Evolutionary conservation across 1,284 basidiomycete species (phyloP).

Genomic region (Anthracocystis panici-leucophaei): DNA sequence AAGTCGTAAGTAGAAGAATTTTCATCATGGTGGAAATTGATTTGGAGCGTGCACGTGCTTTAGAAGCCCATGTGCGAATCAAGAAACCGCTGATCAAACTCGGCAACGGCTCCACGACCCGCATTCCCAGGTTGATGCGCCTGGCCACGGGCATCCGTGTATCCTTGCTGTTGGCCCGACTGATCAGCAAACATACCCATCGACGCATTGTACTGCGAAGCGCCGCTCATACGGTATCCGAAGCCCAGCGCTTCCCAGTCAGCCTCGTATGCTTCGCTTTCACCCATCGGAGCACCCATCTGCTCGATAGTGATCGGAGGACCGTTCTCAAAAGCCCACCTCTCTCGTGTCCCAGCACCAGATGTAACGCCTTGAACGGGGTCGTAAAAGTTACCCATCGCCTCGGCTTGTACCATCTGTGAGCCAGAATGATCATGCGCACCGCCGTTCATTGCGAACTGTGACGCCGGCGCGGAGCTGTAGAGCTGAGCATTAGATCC

Average conservation of each 20-base stretch:
- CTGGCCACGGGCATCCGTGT: background rate
- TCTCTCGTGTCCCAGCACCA: slow-evolving; percentile 8
- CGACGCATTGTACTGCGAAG: slow-evolving; percentile 11
- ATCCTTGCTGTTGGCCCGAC: slow-evolving; percentile 5
- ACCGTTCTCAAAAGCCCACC: slow-evolving; percentile 12
- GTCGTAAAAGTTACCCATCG: slow-evolving; percentile 22
- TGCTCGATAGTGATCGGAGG: background rate
- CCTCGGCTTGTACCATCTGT: slow-evolving; percentile 12
- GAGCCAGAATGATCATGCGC: slow-evolving; percentile 10
- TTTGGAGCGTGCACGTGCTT: no score
- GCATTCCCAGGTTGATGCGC: background rate
- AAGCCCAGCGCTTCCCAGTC: slow-evolving; percentile 52
- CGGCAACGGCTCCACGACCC: slow-evolving; percentile 14
- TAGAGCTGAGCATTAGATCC: background rate
- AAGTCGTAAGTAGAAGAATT: background rate
- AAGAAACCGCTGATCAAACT: slow-evolving; percentile 44
- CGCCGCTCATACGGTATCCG: slow-evolving; percentile 29
- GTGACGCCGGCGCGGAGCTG: background rate
- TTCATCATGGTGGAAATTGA: no score
- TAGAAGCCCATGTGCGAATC: slow-evolving; percentile 53
- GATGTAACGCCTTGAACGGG: slow-evolving; percentile 1
- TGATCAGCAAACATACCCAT: slow-evolving; percentile 13
- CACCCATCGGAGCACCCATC: slow-evolving; percentile 6
- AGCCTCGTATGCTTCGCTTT: slow-evolving; percentile 27
- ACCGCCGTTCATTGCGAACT: background rate